Conservation (phyloP, 257 asterid genomes). For the Scutellaria barbata region DNA sequence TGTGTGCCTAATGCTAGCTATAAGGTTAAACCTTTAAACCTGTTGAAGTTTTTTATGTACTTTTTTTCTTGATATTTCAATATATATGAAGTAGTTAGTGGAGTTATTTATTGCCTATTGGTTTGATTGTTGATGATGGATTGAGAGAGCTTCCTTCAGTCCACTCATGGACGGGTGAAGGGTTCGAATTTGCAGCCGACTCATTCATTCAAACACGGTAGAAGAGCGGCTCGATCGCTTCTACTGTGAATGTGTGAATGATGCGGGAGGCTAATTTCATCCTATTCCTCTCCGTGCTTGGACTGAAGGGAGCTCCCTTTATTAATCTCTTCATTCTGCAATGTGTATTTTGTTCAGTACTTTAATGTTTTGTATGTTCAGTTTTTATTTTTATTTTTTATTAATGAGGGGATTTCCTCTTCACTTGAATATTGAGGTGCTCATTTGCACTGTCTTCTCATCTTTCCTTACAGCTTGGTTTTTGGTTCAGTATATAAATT, state of each 20-base stretch:
- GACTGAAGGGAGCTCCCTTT: slow-evolving; percentile 99
- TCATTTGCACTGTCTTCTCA: no score
- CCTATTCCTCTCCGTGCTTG: slow-evolving; percentile 68
- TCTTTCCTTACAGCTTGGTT: no score
- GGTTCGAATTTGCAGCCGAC: slow-evolving; percentile 81
- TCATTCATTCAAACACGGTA: slow-evolving; percentile 73
- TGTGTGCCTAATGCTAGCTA: no score
- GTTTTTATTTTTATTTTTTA: no score
- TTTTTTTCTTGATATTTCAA: background rate
- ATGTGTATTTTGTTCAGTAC: no score
- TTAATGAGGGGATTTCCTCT: no score
- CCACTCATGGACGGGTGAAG: slow-evolving; percentile 66
- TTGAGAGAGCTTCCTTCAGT: slow-evolving; percentile 73
- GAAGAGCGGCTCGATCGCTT: background rate
- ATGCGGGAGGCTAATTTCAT: slow-evolving; percentile 75
- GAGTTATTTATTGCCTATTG: background rate
- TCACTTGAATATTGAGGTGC: no score
- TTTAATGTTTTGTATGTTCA: background rate
- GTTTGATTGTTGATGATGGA: slow-evolving; percentile 4
- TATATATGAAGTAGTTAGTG: background rate
- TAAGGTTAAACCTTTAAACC: background rate
- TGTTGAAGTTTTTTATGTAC: background rate
- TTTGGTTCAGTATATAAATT: no score
- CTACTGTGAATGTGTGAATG: slow-evolving; percentile 79
- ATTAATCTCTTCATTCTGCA: slow-evolving; percentile 9